Percentiles rank a stretch among this genome's conserved stretches.
Evolutionary conservation across 148 eudicot genomes (phyloP).

Genomic region (Suaeda aralocaspica): DNA sequence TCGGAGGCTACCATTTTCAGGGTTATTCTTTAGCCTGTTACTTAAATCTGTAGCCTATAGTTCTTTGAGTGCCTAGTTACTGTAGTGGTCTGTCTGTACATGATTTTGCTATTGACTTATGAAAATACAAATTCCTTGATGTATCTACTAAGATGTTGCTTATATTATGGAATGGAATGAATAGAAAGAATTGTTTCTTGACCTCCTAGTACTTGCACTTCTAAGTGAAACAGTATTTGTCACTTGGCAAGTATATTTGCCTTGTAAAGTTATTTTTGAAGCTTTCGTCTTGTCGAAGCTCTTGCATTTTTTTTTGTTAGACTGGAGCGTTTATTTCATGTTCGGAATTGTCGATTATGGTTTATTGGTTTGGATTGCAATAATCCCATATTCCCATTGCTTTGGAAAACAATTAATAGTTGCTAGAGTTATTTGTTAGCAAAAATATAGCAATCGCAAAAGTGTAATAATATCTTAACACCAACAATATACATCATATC

Average conservation of each 20-base stretch:
- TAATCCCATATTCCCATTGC: too few species aligned
- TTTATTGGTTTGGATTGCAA: too few species aligned
- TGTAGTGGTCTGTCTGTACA: conserved; percentile 18
- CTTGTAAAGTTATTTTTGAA: too few species aligned
- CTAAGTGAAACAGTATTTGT: neutral
- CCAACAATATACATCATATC: too few species aligned
- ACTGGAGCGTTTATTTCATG: too few species aligned
- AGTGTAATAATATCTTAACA: too few species aligned
- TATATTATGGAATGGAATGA: neutral
- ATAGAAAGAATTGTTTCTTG: neutral
- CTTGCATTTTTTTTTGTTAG: too few species aligned
- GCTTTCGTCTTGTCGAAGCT: too few species aligned
- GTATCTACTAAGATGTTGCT: conserved; percentile 14
- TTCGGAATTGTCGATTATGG: too few species aligned
- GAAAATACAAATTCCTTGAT: conserved; percentile 15
- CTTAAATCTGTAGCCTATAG: conserved; percentile 14
- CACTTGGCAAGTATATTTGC: neutral
- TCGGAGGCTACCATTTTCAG: neutral
- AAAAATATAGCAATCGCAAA: too few species aligned
- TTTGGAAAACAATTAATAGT: too few species aligned
- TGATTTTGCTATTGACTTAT: neutral
- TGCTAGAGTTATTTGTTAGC: too few species aligned
- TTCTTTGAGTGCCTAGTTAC: conserved; percentile 1
- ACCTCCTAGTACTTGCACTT: neutral
- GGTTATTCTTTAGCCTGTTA: conserved; percentile 7